Conservation (phyloP, 345 rosid species). For the Lepidium africanum region DNA sequence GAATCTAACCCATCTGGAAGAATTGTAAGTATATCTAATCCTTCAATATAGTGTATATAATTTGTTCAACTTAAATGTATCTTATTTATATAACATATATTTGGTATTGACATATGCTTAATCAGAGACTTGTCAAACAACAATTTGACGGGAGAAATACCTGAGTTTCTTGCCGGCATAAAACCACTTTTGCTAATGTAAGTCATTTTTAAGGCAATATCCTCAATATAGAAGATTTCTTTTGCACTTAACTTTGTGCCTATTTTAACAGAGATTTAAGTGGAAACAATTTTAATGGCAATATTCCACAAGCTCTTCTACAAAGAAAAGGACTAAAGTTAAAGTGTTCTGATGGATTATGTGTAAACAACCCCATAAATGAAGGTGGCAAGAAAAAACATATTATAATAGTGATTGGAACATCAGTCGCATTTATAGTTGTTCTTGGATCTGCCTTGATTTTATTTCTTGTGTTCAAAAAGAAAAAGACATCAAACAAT, state of each 20-base stretch:
- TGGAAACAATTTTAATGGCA: conserved; percentile 36
- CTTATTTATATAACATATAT: background rate
- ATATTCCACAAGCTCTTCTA: conserved; percentile 30
- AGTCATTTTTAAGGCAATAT: conserved; percentile 14
- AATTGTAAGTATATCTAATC: conserved; percentile 30
- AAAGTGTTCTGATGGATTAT: conserved; percentile 7
- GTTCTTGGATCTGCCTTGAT: conserved; percentile 21
- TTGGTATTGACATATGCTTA: background rate
- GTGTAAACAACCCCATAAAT: background rate
- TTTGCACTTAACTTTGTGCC: background rate
- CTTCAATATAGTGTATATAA: background rate
- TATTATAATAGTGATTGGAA: conserved; percentile 17
- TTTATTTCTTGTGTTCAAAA: conserved; percentile 11
- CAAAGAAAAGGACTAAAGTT: conserved; percentile 13
- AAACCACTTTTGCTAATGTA: conserved; percentile 32
- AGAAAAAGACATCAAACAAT: conserved; percentile 8
- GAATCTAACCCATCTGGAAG: conserved; percentile 23
- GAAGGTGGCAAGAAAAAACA: background rate
- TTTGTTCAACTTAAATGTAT: background rate
- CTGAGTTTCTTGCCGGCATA: conserved; percentile 31
- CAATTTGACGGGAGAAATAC: conserved; percentile 36
- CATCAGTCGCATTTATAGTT: conserved; percentile 12
- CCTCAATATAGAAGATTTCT: background rate
- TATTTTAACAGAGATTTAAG: conserved; percentile 33
- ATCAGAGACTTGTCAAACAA: conserved; percentile 45